phyloP scores from a whole-genome alignment of 2,329 filamentous ascomycete species.

The Aspergillus thermomutatus region DNA sequence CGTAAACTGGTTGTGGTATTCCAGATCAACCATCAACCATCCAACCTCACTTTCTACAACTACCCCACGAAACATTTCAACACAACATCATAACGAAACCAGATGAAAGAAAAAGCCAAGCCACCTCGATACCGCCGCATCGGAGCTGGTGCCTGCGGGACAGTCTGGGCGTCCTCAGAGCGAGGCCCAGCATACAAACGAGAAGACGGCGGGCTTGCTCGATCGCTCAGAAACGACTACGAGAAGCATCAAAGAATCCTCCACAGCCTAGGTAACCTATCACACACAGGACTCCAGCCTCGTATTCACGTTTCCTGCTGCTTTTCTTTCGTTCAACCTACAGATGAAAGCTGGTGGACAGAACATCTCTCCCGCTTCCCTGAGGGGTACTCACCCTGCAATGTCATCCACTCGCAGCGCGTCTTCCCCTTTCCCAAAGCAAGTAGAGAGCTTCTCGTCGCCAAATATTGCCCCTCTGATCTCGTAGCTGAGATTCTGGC shows the following conservation, averaged over 20 bases:
- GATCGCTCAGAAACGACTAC: background rate
- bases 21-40: background rate
- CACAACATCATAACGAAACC: too few species aligned
- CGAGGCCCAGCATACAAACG: background rate
- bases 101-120: background rate
- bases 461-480: conserved; percentile 29
- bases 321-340: conserved; percentile 19
- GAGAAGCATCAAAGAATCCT: background rate
- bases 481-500: conserved; percentile 23
- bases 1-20: background rate
- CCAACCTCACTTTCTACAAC: background rate
- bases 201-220: background rate
- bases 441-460: conserved; percentile 28
- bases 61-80: background rate
- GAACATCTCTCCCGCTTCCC: conserved; percentile 24
- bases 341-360: conserved; percentile 26
- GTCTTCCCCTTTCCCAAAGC: conserved; percentile 30
- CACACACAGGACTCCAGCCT: background rate
- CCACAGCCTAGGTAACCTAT: background rate
- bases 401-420: conserved; percentile 32
- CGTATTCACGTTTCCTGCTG: conserved; percentile 22
- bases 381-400: conserved; percentile 28
- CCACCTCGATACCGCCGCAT: too few species aligned
- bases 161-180: too few species aligned
- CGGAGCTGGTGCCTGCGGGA: too few species aligned